phyloP scores from a whole-genome alignment of 192 early-diverging fungal genomes.

The Phycomyces nitens region DNA sequence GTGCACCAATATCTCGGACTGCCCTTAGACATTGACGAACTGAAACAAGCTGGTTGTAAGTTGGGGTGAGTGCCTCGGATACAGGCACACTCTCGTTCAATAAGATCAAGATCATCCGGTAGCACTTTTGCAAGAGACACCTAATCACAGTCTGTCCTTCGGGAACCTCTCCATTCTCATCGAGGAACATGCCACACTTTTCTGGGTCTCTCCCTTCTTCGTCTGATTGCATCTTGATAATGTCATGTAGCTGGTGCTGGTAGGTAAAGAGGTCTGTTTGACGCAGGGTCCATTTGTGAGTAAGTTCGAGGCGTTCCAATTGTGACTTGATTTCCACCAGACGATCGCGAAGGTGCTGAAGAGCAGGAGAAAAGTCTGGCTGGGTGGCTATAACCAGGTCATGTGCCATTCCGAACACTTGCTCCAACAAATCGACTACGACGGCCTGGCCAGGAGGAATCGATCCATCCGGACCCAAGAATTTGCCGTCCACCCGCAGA shows the following conservation, averaged over 20 bases:
- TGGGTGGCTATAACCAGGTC: slow-evolving; percentile 69
- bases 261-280: slow-evolving; percentile 72
- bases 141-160: slow-evolving; percentile 66
- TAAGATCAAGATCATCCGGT: slow-evolving; percentile 69
- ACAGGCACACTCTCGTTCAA: slow-evolving; percentile 68
- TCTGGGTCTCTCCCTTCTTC: neutral
- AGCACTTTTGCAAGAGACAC: slow-evolving; percentile 71
- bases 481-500: slow-evolving; percentile 76
- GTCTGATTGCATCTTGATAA: slow-evolving; percentile 61
- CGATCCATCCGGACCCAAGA: slow-evolving; percentile 60
- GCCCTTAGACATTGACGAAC: slow-evolving; percentile 62
- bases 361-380: slow-evolving; percentile 55
- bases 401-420: slow-evolving; percentile 78
- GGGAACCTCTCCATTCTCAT: slow-evolving; percentile 52
- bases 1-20: slow-evolving; percentile 62
- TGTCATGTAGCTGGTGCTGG: slow-evolving; percentile 69
- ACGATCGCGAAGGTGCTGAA: slow-evolving; percentile 57
- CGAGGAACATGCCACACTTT: slow-evolving; percentile 50
- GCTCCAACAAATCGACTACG: slow-evolving; percentile 77
- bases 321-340: slow-evolving; percentile 68
- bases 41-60: slow-evolving; percentile 71
- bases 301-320: slow-evolving; percentile 70
- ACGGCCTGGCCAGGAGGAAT: slow-evolving; percentile 80
- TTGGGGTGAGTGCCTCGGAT: slow-evolving; percentile 61
- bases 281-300: slow-evolving; percentile 75